Evolutionary conservation across 352 stramenopile species (phyloP), one percentile per base, ranked within the genome.

Genomic region (Pythium aristosporum): DNA sequence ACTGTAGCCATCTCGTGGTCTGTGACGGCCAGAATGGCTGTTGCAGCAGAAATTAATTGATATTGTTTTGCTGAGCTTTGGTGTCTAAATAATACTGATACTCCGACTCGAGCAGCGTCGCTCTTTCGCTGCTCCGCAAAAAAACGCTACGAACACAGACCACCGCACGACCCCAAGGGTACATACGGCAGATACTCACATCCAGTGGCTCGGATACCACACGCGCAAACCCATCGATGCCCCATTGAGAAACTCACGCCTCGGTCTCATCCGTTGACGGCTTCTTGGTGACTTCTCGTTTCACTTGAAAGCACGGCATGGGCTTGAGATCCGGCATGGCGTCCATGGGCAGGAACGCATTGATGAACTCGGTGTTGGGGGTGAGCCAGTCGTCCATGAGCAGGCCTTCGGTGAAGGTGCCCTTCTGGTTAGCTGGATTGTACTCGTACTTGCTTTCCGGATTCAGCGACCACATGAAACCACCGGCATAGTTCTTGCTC

Each of bases 381-480:
- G 80, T 82, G 37, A 92, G 58, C 85, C 85, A 94, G 63, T 94
- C 85, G 61, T 90, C 78, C n/a, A 73, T 53, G 5, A 94, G 70
- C 53, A 94, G 68, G 3, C 85, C 85, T 69, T 94, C 85, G 0
- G 76, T 88, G 64, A 87, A 92, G 25, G 75, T 57, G 5, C 82
- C 82, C 47, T 81, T 64, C 9, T 63, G 71, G 58, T 79, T 23
- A 42, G 63, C 70, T 1, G 74, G 73, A 64, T 87, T 87, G 65
- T 82, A 91, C 51, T 86, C 68, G 63, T 89, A 91, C 55, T 71
- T 73, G 53, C 69, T 83, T 61, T 93, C 80, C 0, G 84, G 80
- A 46, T 91, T 90, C 49, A 93, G 65, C 34, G 80, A 88, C 79
- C 84, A 91, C 34, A 87, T 73, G 51, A 88, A 93, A 28, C 80